A percentile compares a stretch with the other conserved stretches of the same genome.
Conservation (phyloP, 1,284 basidiomycete species). For the Leccinum proliferum region DNA sequence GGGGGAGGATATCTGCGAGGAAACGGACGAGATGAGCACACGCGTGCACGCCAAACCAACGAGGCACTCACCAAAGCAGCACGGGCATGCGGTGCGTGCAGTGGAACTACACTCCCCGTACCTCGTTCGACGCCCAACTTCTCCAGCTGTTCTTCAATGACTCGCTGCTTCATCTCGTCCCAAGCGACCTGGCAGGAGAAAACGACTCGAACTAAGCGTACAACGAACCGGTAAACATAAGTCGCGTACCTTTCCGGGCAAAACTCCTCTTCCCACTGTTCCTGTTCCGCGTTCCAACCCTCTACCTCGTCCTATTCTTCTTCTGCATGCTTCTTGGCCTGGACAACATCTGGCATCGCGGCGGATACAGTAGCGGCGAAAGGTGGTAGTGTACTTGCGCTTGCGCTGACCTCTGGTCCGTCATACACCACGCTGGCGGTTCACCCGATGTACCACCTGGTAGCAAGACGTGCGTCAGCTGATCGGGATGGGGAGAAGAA, state of each 20-base stretch:
- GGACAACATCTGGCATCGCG: no score
- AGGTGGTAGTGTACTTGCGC: no score
- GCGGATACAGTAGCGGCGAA: no score
- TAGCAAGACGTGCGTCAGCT: no score
- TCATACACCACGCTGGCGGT: no score
- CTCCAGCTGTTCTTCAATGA: constrained; percentile 75
- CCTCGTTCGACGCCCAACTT: constrained; percentile 71
- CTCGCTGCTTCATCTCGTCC: constrained; percentile 61
- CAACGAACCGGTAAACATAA: constrained; percentile 3
- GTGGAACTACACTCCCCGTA: constrained; percentile 48
- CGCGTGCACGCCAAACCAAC: constrained; percentile 16
- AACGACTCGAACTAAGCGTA: constrained; percentile 10
- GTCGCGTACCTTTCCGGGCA: constrained; percentile 65
- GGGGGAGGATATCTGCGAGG: constrained; percentile 74
- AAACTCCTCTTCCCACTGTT: constrained; percentile 8
- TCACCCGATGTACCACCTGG: no score
- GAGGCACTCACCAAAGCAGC: constrained; percentile 63
- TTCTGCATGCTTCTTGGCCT: no score
- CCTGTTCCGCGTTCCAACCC: no score
- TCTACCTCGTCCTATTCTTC: no score
- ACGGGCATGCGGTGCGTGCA: constrained; percentile 68
- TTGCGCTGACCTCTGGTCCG: no score
- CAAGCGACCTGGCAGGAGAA: constrained; percentile 49
- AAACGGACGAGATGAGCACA: constrained; percentile 4
- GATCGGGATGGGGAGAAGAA: no score